phyloP scores from a whole-genome alignment of 2,329 filamentous ascomycete species.

The Botrytis squamosa region DNA sequence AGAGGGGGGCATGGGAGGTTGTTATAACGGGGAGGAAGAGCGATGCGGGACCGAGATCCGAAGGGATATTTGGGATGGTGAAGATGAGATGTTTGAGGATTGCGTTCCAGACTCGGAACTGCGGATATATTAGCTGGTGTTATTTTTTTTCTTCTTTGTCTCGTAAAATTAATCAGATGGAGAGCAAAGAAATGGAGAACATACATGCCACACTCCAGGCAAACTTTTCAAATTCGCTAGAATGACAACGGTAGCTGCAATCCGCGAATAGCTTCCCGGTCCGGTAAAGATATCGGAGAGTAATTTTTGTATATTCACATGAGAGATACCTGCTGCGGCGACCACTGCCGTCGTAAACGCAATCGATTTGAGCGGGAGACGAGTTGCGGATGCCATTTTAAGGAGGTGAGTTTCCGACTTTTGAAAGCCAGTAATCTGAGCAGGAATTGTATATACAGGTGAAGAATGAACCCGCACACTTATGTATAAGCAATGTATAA shows the following conservation, averaged over 20 bases:
- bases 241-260: constrained; percentile 41
- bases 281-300: constrained; percentile 35
- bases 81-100: constrained; percentile 47
- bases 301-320: constrained; percentile 29
- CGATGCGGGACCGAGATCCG: constrained; percentile 35
- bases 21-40: constrained; percentile 64
- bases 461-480: not conserved
- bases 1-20: constrained; percentile 55
- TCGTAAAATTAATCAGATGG: not conserved
- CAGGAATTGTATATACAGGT: not conserved
- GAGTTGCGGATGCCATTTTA: constrained; percentile 38
- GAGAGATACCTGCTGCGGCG: constrained; percentile 29
- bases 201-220: constrained; percentile 60
- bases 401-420: not conserved
- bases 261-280: constrained; percentile 37
- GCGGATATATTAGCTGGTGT: not conserved
- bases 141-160: not conserved
- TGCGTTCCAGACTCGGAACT: constrained; percentile 50
- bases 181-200: constrained; percentile 31
- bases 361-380: constrained; percentile 36
- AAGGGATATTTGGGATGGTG: constrained; percentile 41
- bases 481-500: too few relatives aligned
- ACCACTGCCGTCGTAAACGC: constrained; percentile 30
- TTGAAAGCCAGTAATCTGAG: not conserved
- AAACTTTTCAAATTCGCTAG: constrained; percentile 57